Base-by-base conservation (phyloP, 768 basidiomycete genomes). In the Russula foetens region DNA sequence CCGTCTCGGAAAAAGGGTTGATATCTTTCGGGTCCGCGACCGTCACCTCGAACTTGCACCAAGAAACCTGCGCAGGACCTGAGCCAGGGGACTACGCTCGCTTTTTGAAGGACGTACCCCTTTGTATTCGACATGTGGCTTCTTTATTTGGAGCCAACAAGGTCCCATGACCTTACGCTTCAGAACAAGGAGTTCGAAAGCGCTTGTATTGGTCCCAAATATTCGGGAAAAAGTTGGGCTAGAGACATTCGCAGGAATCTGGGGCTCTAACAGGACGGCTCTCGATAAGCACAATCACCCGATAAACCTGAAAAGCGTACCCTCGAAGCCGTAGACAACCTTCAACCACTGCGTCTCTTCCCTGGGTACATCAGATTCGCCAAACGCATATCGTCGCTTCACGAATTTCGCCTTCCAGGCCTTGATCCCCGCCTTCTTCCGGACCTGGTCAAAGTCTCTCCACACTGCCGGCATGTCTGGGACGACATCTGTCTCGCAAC, bases 121-220 rank as follows among this genome's bases (percentile, higher is more conserved):
- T 72, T 90, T 87, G 66, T 85, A 74, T 51, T 89, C 90, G 19
- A 95, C 75, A 24, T 79, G 73, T 1, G 88, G 86, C 48, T 86
- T 81, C 73, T 88, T 87, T 63, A 99, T 81, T 58, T 86, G 80
- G 47, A 99, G 76, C 97, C 97, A 99, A 70, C 97, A 98, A 0
- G 97, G 95, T 0, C 97, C 97, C 94, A 98, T 98, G 59, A 98
- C 97, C 75, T 95, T 97, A 33, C 94, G 84, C 72, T 98, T 98
- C 48, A 98, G 67, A 2, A 94, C 95, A 21, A 99, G 81, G 11
- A 92, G 76, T 71, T 98, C 97, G 67, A 99, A 99, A 0, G 96
- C 88, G 54, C 77, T 91, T 6, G 94, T 96, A 65, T 85, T 94
- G 3, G 95, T 89, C 14, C 97, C 97, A 66, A 98, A 89, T 12